A percentile compares a stretch with the other conserved stretches of the same genome.
Conservation (phyloP, 2,329 filamentous ascomycete species). For the Cryphonectria carpinicola region DNA sequence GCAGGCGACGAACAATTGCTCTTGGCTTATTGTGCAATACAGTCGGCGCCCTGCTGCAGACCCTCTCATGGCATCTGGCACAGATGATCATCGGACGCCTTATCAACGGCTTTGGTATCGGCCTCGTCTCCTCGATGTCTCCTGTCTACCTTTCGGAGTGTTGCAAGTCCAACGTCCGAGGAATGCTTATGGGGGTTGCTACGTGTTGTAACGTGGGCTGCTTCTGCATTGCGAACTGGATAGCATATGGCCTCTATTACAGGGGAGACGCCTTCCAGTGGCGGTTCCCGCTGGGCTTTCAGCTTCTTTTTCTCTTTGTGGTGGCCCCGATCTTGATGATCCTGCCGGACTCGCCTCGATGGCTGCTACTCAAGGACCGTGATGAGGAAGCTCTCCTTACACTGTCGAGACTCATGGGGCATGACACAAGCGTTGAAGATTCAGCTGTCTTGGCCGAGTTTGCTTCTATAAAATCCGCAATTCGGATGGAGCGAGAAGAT, state of each 20-base stretch:
- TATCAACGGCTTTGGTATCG: conserved; percentile 46
- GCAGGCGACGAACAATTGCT: conserved; percentile 39
- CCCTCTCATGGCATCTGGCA: conserved; percentile 40
- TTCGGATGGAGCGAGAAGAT: conserved; percentile 41
- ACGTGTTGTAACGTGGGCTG: conserved; percentile 45
- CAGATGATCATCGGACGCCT: conserved; percentile 48
- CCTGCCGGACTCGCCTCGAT: conserved; percentile 55
- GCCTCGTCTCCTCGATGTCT: conserved; percentile 40
- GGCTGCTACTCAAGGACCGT: conserved; percentile 57
- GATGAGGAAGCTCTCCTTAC: conserved; percentile 59
- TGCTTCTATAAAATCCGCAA: conserved; percentile 41
- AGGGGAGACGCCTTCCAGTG: conserved; percentile 34
- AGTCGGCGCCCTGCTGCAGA: conserved; percentile 41
- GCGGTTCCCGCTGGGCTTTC: conserved; percentile 36
- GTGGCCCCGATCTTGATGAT: conserved; percentile 38
- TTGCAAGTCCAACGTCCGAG: conserved; percentile 42
- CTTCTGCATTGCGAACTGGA: conserved; percentile 53
- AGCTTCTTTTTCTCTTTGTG: conserved; percentile 40
- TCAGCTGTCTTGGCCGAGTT: conserved; percentile 39
- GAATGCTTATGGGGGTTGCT: conserved; percentile 51
- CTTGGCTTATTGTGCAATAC: conserved; percentile 40
- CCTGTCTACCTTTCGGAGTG: conserved; percentile 42
- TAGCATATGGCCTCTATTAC: conserved; percentile 38
- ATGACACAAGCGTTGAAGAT: conserved; percentile 40
- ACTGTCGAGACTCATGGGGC: conserved; percentile 59